phyloP scores from a whole-genome alignment of 352 stramenopile genomes.

The Peronosclerospora sorghi region DNA sequence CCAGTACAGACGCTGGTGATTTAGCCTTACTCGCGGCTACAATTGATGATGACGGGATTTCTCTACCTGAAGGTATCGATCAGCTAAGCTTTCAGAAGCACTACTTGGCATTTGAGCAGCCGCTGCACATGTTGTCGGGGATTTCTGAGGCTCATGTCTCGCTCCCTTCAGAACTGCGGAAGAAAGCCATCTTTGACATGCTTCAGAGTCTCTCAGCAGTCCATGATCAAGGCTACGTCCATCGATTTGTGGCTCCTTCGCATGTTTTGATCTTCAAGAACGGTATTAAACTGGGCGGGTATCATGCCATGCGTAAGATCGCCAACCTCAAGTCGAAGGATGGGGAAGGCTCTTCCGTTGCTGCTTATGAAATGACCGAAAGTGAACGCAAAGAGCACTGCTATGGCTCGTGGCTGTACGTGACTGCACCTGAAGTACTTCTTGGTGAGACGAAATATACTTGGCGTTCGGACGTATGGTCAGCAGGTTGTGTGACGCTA shows the following conservation, averaged over 20 bases:
- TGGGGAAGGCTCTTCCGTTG: constrained; percentile 12
- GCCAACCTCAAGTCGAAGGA: constrained; percentile 25
- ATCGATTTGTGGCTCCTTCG: constrained; percentile 58
- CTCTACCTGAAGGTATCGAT: constrained; percentile 20
- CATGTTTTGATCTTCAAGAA: constrained; percentile 69
- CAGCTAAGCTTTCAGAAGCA: constrained; percentile 34
- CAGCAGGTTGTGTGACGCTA: constrained; percentile 49
- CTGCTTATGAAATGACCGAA: constrained; percentile 57
- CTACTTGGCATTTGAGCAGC: constrained; percentile 74
- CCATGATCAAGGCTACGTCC: constrained; percentile 63
- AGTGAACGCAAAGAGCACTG: constrained; percentile 68
- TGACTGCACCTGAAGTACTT: constrained; percentile 60
- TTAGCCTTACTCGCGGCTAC: constrained; percentile 23
- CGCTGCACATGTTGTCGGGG: constrained; percentile 62
- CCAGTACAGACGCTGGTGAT: constrained; percentile 20
- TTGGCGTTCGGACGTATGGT: constrained; percentile 71
- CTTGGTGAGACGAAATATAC: constrained; percentile 59
- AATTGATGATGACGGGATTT: constrained; percentile 25
- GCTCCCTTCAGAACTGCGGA: constrained; percentile 37
- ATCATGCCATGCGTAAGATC: constrained; percentile 53
- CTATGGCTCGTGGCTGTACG: constrained; percentile 49
- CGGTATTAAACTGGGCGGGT: constrained; percentile 56
- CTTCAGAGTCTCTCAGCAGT: constrained; percentile 43
- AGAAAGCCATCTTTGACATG: constrained; percentile 66
- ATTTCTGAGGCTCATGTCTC: constrained; percentile 51